Conservation (phyloP, 2,329 filamentous ascomycete species). For the Zymoseptoria brevis region DNA sequence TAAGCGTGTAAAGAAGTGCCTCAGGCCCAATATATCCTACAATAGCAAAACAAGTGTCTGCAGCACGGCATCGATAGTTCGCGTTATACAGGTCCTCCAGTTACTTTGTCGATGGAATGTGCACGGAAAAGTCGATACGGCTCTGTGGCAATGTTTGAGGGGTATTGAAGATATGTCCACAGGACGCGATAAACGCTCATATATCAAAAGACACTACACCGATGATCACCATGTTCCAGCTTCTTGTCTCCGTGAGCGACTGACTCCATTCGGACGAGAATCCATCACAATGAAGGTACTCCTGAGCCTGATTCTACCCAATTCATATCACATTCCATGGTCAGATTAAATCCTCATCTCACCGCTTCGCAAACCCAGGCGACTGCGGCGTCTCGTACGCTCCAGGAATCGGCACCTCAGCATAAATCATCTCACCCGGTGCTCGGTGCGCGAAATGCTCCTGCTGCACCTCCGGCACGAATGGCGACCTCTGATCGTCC, state of each 20-base stretch:
- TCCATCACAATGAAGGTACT: slow-evolving; percentile 2
- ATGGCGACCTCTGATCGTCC: slow-evolving; percentile 34
- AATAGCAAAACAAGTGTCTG: neutral
- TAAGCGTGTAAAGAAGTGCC: neutral
- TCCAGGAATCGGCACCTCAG: slow-evolving; percentile 77
- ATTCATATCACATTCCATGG: slow-evolving; percentile 2
- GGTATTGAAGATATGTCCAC: no score
- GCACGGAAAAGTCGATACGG: no score
- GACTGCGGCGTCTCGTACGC: slow-evolving; percentile 50
- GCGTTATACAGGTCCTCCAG: no score
- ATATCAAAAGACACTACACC: no score
- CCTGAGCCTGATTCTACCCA: neutral
- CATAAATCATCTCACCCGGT: slow-evolving; percentile 77
- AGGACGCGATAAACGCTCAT: no score
- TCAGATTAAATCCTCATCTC: slow-evolving; percentile 11
- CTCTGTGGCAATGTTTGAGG: no score
- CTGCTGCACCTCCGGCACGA: slow-evolving; percentile 39
- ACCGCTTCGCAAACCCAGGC: slow-evolving; percentile 9
- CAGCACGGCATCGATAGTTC: no score
- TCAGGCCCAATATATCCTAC: neutral
- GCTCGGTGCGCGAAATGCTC: slow-evolving; percentile 58
- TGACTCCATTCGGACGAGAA: no score
- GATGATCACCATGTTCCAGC: no score
- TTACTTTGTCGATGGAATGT: no score
- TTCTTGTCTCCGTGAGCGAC: no score